These are phyloP conservation scores for Eremochloa ophiuroides DNA, from an alignment of 176 grass and related monocot species.

Conservation along the genomic window DNA sequence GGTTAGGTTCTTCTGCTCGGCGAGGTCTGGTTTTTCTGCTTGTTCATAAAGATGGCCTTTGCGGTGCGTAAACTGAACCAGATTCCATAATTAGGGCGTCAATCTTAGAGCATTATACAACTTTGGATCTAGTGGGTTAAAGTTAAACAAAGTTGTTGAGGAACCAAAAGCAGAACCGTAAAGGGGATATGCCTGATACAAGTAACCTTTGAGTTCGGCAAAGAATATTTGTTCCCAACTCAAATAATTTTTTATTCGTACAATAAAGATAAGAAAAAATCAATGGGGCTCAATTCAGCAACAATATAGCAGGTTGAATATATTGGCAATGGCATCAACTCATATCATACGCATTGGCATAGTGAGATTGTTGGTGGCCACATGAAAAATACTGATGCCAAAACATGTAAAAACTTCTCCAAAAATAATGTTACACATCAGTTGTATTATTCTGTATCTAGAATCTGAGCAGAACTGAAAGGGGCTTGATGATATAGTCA, in stretches of 20 bases:
- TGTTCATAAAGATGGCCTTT: too few relatives aligned
- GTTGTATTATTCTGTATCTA: constrained; percentile 9
- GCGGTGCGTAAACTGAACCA: too few relatives aligned
- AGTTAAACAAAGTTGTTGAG: too few relatives aligned
- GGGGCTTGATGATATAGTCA: background rate
- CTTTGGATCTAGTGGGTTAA: too few relatives aligned
- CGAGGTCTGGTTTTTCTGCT: too few relatives aligned
- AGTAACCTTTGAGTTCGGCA: constrained; percentile 31
- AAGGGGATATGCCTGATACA: background rate
- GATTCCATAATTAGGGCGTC: too few relatives aligned
- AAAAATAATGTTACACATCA: background rate
- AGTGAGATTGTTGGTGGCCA: background rate
- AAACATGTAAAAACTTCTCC: constrained; percentile 9
- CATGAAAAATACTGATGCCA: background rate
- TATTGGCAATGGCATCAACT: background rate
- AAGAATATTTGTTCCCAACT: background rate
- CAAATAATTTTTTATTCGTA: background rate
- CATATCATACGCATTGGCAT: background rate
- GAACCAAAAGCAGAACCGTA: too few relatives aligned
- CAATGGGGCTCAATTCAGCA: background rate
- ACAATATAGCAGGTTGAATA: background rate
- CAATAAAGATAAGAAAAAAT: too few relatives aligned
- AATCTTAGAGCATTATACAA: too few relatives aligned
- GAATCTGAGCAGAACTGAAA: background rate
- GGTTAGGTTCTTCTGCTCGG: too few relatives aligned